These are phyloP conservation scores for Cenchrus fungigraminus DNA, from an alignment of 176 grass and related monocot genomes.

Conservation along the genomic window DNA sequence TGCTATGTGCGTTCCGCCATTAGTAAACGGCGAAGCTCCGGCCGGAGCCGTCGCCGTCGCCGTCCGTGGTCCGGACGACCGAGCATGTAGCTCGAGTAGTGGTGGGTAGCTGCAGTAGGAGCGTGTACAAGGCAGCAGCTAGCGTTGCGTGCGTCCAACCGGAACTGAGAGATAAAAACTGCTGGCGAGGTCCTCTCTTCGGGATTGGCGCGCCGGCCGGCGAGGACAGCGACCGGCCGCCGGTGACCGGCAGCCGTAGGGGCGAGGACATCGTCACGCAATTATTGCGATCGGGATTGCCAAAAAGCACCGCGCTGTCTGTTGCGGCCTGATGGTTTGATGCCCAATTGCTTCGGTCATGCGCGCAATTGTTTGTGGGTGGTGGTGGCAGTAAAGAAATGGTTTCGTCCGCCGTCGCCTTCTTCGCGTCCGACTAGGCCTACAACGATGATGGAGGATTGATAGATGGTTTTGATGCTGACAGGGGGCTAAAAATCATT, in stretches of 20 bases:
- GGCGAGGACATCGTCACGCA: neutral
- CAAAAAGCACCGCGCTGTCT: slow-evolving; percentile 42
- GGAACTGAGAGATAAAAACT: neutral
- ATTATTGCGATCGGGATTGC: slow-evolving; percentile 14
- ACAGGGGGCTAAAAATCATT: slow-evolving; percentile 26
- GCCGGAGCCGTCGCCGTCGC: slow-evolving; percentile 39
- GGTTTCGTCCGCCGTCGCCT: slow-evolving; percentile 14
- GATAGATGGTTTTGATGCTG: slow-evolving; percentile 23
- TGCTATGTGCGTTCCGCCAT: slow-evolving; percentile 33
- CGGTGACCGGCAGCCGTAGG: neutral
- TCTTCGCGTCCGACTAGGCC: slow-evolving; percentile 38
- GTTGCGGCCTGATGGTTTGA: slow-evolving; percentile 33
- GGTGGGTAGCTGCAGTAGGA: neutral
- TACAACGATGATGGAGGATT: slow-evolving; percentile 11
- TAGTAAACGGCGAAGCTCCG: slow-evolving; percentile 45
- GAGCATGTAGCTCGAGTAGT: neutral
- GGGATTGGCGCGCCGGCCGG: slow-evolving; percentile 48
- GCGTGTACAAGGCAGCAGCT: neutral
- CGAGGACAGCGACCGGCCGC: slow-evolving; percentile 25
- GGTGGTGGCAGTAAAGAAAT: slow-evolving; percentile 35
- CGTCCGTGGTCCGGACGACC: slow-evolving; percentile 43
- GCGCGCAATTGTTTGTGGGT: neutral
- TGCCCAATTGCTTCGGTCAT: slow-evolving; percentile 4
- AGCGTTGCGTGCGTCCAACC: slow-evolving; percentile 17
- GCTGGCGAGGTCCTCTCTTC: slow-evolving; percentile 13